phyloP scores from a whole-genome alignment of 352 stramenopile species.

The Saprolegnia parasitica region DNA sequence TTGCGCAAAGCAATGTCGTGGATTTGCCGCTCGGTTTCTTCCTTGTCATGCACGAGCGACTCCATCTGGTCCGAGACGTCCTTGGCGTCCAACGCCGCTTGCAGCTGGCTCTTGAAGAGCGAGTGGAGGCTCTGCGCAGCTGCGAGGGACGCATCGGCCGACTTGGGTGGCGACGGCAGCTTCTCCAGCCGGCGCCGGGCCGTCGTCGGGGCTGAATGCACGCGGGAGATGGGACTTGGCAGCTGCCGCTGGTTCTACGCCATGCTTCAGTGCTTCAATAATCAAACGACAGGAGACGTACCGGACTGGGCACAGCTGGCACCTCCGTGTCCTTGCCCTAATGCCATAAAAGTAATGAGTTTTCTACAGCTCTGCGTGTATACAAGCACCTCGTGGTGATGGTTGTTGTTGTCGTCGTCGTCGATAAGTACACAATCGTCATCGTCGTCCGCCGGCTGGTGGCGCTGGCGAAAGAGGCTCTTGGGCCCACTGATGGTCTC shows the following conservation, averaged over 20 bases:
- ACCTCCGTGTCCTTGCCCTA: constrained; percentile 39
- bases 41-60: constrained; percentile 60
- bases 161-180: constrained; percentile 8
- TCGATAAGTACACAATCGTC: constrained; percentile 67
- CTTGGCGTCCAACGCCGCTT: constrained; percentile 45
- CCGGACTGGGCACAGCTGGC: not conserved
- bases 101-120: constrained; percentile 24
- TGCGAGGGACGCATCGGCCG: constrained; percentile 1
- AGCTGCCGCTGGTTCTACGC: constrained; percentile 1
- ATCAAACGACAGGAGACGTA: not conserved
- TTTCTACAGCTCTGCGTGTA: too few relatives aligned
- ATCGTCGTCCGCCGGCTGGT: constrained; percentile 36
- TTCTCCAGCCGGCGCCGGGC: not conserved
- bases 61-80: constrained; percentile 52
- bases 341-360: too few relatives aligned
- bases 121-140: constrained; percentile 6
- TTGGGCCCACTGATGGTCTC: not conserved
- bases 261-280: not conserved
- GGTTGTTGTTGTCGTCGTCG: constrained; percentile 11
- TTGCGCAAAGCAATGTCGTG: constrained; percentile 50
- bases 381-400: constrained; percentile 10
- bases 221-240: not conserved
- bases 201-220: not conserved
- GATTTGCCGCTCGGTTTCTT: constrained; percentile 51
- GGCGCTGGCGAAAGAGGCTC: constrained; percentile 17